These are phyloP conservation scores for Naganishia friedmannii DNA, from an alignment of 768 basidiomycete genomes.

Conservation along the genomic window DNA sequence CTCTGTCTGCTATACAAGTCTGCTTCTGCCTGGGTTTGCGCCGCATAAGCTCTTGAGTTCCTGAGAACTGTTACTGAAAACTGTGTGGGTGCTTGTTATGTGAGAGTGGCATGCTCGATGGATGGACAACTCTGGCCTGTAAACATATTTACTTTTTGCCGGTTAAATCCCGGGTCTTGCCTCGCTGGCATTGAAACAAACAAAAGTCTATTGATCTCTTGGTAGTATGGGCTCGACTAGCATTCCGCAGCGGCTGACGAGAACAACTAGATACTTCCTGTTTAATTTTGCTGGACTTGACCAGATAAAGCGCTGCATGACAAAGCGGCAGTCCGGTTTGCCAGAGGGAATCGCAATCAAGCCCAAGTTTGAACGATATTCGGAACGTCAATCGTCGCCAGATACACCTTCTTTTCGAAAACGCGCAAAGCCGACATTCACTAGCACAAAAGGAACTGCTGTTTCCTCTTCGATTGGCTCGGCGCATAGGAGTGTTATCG, in stretches of 20 bases:
- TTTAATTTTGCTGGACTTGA: neutral
- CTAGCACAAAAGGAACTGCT: neutral
- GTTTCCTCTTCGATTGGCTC: neutral
- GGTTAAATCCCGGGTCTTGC: neutral
- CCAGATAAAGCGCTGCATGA: slow-evolving; percentile 9
- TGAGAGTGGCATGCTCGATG: too few relatives aligned
- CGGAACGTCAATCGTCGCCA: neutral
- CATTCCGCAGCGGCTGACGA: neutral
- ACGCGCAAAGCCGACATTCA: slow-evolving; percentile 10
- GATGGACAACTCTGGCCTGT: too few relatives aligned
- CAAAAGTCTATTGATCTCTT: slow-evolving; percentile 8
- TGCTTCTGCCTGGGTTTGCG: too few relatives aligned
- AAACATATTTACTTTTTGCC: neutral
- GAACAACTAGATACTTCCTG: neutral
- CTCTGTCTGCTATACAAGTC: too few relatives aligned
- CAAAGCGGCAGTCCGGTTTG: neutral
- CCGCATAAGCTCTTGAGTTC: too few relatives aligned
- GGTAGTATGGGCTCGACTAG: neutral
- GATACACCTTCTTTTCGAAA: slow-evolving; percentile 2
- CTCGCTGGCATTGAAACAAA: slow-evolving; percentile 12
- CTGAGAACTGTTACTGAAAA: too few relatives aligned
- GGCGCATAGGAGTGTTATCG: neutral
- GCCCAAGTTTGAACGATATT: neutral
- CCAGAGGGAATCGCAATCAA: neutral
- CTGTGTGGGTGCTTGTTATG: too few relatives aligned